Conservation (phyloP, 306 rosid genomes). For the Dryas drummondii region DNA sequence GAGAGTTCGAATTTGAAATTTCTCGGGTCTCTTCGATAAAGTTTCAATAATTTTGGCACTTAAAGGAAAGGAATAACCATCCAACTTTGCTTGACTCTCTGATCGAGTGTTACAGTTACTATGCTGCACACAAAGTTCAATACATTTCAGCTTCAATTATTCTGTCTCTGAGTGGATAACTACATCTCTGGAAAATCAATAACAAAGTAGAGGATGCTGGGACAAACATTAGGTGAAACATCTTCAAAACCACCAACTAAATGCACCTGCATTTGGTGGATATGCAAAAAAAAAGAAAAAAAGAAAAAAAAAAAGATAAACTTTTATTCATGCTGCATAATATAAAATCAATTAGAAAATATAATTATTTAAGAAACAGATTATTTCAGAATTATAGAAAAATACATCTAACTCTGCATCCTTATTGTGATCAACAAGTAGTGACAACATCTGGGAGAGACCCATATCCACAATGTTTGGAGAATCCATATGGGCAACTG, state of each 20-base stretch:
- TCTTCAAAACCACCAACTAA: slow-evolving; percentile 88
- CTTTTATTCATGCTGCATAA: slow-evolving; percentile 20
- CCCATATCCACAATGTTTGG: slow-evolving; percentile 69
- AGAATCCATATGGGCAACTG: slow-evolving; percentile 86
- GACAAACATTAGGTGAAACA: slow-evolving; percentile 54
- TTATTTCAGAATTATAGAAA: slow-evolving; percentile 11
- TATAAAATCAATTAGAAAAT: slow-evolving; percentile 1
- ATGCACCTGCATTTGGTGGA: slow-evolving; percentile 62
- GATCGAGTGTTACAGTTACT: slow-evolving; percentile 32
- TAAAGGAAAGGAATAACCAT: slow-evolving; percentile 70
- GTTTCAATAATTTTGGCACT: slow-evolving; percentile 58
- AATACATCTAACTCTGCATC: slow-evolving; percentile 63
- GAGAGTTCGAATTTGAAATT: slow-evolving; percentile 65
- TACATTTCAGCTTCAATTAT: slow-evolving; percentile 40
- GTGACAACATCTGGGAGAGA: slow-evolving; percentile 69
- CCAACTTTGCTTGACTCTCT: slow-evolving; percentile 34
- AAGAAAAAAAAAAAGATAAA: not conserved
- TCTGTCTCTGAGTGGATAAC: slow-evolving; percentile 35
- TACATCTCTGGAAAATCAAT: slow-evolving; percentile 37
- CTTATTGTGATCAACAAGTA: slow-evolving; percentile 36
- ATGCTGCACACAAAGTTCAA: slow-evolving; percentile 70
- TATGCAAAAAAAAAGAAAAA: not conserved
- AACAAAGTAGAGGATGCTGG: slow-evolving; percentile 45
- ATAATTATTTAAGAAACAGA: slow-evolving; percentile 7
- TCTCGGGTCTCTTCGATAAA: slow-evolving; percentile 58